These are phyloP conservation scores for Leccinum subrobustum DNA, from an alignment of 1,284 basidiomycete species.

Conservation along the genomic window DNA sequence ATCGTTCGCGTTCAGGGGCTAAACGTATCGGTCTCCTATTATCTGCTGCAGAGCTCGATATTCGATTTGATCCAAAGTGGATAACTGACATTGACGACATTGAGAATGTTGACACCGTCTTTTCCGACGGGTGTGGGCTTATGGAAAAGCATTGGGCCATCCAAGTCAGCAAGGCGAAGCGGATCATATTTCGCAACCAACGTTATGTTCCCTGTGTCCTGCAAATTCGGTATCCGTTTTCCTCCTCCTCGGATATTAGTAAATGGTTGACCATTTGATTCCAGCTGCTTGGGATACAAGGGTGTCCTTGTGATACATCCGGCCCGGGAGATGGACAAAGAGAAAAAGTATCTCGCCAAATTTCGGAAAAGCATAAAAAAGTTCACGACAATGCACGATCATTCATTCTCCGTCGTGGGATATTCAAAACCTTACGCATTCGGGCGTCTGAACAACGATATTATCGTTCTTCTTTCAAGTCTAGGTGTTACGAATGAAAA, in stretches of 20 bases:
- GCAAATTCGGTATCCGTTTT: constrained; percentile 51
- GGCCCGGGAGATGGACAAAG: constrained; percentile 39
- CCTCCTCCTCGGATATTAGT: not conserved
- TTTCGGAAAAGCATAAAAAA: constrained; percentile 70
- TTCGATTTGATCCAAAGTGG: constrained; percentile 46
- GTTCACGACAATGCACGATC: constrained; percentile 51
- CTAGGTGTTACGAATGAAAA: constrained; percentile 7
- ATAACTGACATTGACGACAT: constrained; percentile 60
- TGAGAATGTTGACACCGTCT: constrained; percentile 51
- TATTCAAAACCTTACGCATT: constrained; percentile 61
- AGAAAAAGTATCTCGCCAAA: constrained; percentile 45
- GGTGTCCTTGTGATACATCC: constrained; percentile 67
- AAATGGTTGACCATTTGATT: not conserved
- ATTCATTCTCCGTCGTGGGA: constrained; percentile 63
- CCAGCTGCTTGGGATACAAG: constrained; percentile 60
- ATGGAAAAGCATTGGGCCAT: constrained; percentile 52
- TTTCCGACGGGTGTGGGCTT: constrained; percentile 68
- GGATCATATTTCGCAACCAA: constrained; percentile 50
- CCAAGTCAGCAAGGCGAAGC: constrained; percentile 50
- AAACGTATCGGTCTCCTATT: constrained; percentile 55
- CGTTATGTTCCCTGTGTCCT: constrained; percentile 60
- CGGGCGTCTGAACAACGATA: constrained; percentile 64
- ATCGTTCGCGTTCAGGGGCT: too few species aligned
- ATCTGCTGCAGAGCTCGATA: constrained; percentile 60
- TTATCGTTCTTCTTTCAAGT: constrained; percentile 61